Evolutionary conservation across 2,329 filamentous ascomycete genomes (phyloP).

Genomic region (Aspergillus fumigatus): DNA sequence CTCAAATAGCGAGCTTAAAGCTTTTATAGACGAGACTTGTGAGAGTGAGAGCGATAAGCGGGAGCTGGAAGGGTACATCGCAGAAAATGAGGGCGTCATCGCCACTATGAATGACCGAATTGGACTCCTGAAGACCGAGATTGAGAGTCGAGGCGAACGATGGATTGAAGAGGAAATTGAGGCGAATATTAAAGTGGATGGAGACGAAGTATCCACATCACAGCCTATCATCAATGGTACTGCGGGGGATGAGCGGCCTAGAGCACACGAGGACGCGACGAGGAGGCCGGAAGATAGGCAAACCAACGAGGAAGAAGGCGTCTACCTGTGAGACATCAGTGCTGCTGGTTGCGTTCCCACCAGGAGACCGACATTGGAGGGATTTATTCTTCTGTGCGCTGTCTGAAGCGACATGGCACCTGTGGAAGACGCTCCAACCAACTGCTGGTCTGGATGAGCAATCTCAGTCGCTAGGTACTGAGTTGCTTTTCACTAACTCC

Average conservation of each 20-base stretch:
- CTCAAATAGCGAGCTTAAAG: slow-evolving; percentile 54
- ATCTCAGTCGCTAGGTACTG: not conserved
- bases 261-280: slow-evolving; percentile 1
- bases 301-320: slow-evolving; percentile 20
- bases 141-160: slow-evolving; percentile 51
- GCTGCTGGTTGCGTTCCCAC: not conserved
- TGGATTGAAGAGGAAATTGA: slow-evolving; percentile 43
- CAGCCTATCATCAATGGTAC: slow-evolving; percentile 19
- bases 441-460: not conserved
- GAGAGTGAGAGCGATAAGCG: slow-evolving; percentile 49
- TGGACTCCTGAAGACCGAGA: slow-evolving; percentile 46
- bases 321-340: slow-evolving; percentile 24
- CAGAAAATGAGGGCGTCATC: slow-evolving; percentile 57
- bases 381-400: not conserved
- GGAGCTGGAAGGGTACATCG: slow-evolving; percentile 38
- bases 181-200: slow-evolving; percentile 9
- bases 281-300: slow-evolving; percentile 4
- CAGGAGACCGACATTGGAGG: not conserved
- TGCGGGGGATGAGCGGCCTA: not conserved
- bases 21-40: slow-evolving; percentile 44
- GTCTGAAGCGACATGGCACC: not conserved
- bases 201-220: not conserved
- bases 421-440: not conserved
- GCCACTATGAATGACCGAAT: slow-evolving; percentile 53
- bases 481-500: too few relatives aligned